phyloP scores from a whole-genome alignment of 2,329 filamentous ascomycete genomes.

The Exophiala aquamarina region DNA sequence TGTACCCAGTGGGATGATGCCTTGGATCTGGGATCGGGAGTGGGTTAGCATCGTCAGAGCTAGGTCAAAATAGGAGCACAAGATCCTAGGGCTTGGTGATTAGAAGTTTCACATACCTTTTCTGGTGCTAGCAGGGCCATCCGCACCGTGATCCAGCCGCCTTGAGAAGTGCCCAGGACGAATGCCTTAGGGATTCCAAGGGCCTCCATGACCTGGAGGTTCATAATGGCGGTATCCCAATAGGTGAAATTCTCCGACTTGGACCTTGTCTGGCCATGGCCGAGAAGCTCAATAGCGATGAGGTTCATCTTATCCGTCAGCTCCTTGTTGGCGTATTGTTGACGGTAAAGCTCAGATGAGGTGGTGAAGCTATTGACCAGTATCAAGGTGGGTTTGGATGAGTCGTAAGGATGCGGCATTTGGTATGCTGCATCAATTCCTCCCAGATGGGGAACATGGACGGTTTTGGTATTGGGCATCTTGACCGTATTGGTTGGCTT shows the following conservation, averaged over 20 bases:
- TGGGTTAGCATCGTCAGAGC: no score
- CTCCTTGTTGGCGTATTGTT: conserved; percentile 39
- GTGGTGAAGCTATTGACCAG: conserved; percentile 55
- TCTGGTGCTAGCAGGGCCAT: conserved; percentile 55
- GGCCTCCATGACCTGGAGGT: conserved; percentile 31
- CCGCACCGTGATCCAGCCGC: conserved; percentile 52
- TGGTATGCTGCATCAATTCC: conserved; percentile 51
- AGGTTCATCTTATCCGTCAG: conserved; percentile 47
- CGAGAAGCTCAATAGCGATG: conserved; percentile 55
- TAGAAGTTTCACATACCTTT: conserved; percentile 35
- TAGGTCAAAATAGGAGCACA: no score
- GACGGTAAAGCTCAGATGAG: conserved; percentile 45
- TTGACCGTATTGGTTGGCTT: no score
- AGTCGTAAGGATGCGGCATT: conserved; percentile 47
- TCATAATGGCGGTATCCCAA: conserved; percentile 56
- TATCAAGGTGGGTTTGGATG: conserved; percentile 52
- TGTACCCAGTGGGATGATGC: conserved; percentile 53
- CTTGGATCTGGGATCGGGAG: conserved; percentile 52
- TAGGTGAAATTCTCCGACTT: conserved; percentile 52
- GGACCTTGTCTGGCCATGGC: conserved; percentile 50
- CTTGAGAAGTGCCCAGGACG: conserved; percentile 53
- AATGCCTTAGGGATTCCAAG: conserved; percentile 29
- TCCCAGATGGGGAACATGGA: conserved; percentile 51
- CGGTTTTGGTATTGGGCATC: conserved; percentile 29
- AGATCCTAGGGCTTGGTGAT: no score